Evolutionary conservation across 2,329 filamentous ascomycete genomes (phyloP), one percentile per base, ranked within the genome.

Genomic region (Pseudocercospora pini-densiflorae): DNA sequence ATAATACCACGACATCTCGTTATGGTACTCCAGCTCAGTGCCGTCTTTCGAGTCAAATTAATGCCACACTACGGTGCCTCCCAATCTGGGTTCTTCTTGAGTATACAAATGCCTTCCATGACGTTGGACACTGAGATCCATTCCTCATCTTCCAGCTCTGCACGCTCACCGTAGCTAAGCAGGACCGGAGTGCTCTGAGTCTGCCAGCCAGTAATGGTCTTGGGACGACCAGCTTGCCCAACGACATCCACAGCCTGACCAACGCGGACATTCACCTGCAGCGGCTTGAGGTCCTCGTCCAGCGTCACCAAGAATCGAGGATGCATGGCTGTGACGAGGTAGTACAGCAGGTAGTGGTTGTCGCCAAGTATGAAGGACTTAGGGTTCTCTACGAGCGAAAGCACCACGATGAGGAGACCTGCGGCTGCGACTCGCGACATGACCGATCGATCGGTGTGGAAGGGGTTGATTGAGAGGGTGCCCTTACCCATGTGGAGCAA

Each of bases 141-240:
- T 82, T 99, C 90, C 82, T 99, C 95, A 76, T 99, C 95, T 80
- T 99, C 95, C 59, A 99, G 84, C 84, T 99, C 95, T 9, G 95
- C 95, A 75, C 96, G 87, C 84, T 99, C 95, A 31, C 96, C 95
- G 77, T 97, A 91, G n/a, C 92, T 90, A 74, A 99, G 84, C 66
- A 99, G 84, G 55, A 99, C 95, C 0, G 95, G 95, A n/a, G 95
- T 99, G 83, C 92, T 97, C 85, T 99, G 95, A 71, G 95, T 99
- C 82, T 99, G 95, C 95, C 95, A 99, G 61, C 95, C 95, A 9
- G 95, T 99, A 75, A 99, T 99, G 1, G 95, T 99, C 90, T 99
- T 98, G 72, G 95, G 95, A 69, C 94, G 88, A 78, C 95, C 95
- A 12, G 96, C 95, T 80, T 98, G 95, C 60, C 95, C 96, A 47